A percentile compares a stretch with the other conserved stretches of the same genome.
Conservation (phyloP, 768 basidiomycete species). For the Symmetrospora coprosmae region DNA sequence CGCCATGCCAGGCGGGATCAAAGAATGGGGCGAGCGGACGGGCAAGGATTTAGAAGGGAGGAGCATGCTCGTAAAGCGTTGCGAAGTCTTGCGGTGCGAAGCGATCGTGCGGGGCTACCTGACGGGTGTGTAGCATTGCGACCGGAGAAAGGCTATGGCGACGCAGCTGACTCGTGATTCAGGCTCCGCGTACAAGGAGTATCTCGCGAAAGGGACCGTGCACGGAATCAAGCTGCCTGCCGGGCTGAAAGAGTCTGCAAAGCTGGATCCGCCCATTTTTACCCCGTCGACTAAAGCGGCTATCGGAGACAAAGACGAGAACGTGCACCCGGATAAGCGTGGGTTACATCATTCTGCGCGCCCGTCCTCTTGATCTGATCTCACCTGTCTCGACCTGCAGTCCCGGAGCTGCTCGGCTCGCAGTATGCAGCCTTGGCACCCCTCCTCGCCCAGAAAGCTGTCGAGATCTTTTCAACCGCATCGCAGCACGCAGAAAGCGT, state of each 20-base stretch:
- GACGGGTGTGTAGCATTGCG: constrained; percentile 50
- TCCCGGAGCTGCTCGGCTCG: constrained; percentile 52
- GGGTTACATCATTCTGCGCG: constrained; percentile 16
- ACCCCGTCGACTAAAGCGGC: constrained; percentile 97
- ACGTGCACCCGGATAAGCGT: constrained; percentile 75
- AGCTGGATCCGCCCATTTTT: constrained; percentile 67
- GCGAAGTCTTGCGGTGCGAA: constrained; percentile 76
- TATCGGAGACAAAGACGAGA: constrained; percentile 86
- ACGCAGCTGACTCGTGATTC: neutral
- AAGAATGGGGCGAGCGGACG: constrained; percentile 52
- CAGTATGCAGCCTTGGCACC: constrained; percentile 36
- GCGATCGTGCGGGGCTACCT: constrained; percentile 93
- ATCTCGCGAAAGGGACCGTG: constrained; percentile 70
- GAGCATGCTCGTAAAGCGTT: constrained; percentile 79
- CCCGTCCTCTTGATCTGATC: neutral
- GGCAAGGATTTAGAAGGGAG: constrained; percentile 51
- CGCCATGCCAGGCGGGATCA: constrained; percentile 68
- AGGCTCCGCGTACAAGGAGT: constrained; percentile 96
- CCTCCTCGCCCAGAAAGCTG: constrained; percentile 27
- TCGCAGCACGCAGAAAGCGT: constrained; percentile 49
- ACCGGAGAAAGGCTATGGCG: neutral
- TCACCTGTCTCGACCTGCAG: constrained; percentile 41
- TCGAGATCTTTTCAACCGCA: constrained; percentile 46
- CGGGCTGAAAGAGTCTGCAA: constrained; percentile 70
- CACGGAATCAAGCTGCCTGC: constrained; percentile 66